Base-by-base conservation (phyloP, 2,329 filamentous ascomycete genomes). In the Pseudogymnoascus sp. region DNA sequence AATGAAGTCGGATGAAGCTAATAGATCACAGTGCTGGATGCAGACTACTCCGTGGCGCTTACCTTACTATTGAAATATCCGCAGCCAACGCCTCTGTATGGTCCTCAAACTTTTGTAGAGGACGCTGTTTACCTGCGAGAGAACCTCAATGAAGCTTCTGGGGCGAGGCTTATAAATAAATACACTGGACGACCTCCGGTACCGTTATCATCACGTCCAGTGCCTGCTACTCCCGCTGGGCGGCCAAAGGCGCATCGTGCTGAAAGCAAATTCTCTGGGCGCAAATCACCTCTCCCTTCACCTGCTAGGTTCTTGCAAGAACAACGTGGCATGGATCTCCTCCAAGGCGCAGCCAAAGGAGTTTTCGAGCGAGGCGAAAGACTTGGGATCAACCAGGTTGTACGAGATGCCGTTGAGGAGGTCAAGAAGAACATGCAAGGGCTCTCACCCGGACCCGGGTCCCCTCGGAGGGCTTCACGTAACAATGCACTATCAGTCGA, bases 21-120 rank as follows among this genome's bases (percentile, higher is more conserved):
- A 59, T 27, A 25, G 8, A 35, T n/a, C 58, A 72, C 76, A 92
- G 89, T 99, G 36, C 77, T 97, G 27, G 85, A 90, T 65, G 87
- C 90, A 10, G 93, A 97, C 73, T 96, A 96, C 70, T 93, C 94
- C 1, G 83, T 85, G 36, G 93, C 90, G 7, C 78, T 99, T 60
- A 88, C 90, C 62, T 76, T 95, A 1, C 78, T 97, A 27, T 81
- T 97, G 1, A 90, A 90, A 68, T 97, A 97, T 67, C 91, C 91
- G 1, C 78, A 84, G 1, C 87, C 88, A 2, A 70, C 79, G 4
- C 75, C 78, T 2, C 80, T 85, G 1, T 78, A 87, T 66, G 84
- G 85, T 0, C 88, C 92, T 13, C 84, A 88, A 66, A 89, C 87
- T 0, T 90, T 97, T 68, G 89, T 96, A 55, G 84, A 90, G 63